Base-by-base conservation (phyloP, 2,329 filamentous ascomycete genomes). In the Aspergillus uvarum region DNA sequence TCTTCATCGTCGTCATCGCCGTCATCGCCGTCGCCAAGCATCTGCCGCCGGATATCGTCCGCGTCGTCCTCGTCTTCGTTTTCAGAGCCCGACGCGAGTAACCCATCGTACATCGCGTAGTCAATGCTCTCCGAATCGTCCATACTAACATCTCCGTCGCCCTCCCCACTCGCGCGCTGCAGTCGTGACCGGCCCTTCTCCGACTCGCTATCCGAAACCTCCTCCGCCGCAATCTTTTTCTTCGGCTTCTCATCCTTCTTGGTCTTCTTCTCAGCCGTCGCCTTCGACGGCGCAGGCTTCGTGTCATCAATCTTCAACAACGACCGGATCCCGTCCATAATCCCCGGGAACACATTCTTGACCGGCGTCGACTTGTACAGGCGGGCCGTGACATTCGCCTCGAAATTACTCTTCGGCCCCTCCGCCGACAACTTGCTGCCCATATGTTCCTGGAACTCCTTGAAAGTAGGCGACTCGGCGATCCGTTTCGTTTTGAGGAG, bases 291-390 rank as follows among this genome's bases (percentile, higher is more conserved):
- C 14, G 19, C 32, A 26, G 48, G 47, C 22, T 64, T 63, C 48
- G 69, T 65, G 26, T 64, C 61, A 14, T 74, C 71, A 22, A 79
- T 19, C 4, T 75, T 76, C 22, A 82, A 62, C 42, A 79, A 58
- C 53, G 67, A 70, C 21, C 73, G 71, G 58, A 82, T 74, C 19
- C 71, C 76, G 42, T 69, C 68, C 68, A 82, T 72, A 26, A 82
- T 75, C 38, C 77, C 77, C 22, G 80, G 78, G 48, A 87, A 71
- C 2, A 80, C 82, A 63, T 83, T 80, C 70, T 82, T 83, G 12
- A 87, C 84, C 0, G 83, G 83, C 56, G 80, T 82, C 14, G 85
- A 84, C 61, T 86, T 87, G 68, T 83, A 87, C 54, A 88, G 64
- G 55, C 86, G 74, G 14, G 84, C 85, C 51, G 80, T 76, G 14